Conservation (phyloP, 305 asterid species). For the Fraxinus latifolia region DNA sequence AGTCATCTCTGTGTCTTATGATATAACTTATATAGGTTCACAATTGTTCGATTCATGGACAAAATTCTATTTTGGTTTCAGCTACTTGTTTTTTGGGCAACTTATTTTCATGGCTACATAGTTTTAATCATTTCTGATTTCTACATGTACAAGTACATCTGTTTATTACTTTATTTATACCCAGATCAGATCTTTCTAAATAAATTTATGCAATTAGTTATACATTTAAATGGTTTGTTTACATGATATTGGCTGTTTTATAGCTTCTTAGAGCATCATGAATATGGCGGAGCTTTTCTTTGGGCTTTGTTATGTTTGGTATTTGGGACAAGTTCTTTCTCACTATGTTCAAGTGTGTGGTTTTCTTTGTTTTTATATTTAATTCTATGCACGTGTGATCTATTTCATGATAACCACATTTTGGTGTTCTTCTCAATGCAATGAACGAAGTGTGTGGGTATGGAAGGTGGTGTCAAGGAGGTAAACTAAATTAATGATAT, state of each 20-base stretch:
- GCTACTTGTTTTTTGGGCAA: background rate
- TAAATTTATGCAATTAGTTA: background rate
- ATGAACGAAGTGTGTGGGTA: slow-evolving; percentile 20
- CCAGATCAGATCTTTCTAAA: background rate
- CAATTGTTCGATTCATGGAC: background rate
- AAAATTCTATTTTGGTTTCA: background rate
- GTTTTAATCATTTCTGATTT: background rate
- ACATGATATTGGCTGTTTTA: background rate
- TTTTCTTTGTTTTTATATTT: background rate
- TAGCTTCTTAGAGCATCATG: background rate
- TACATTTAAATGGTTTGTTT: background rate
- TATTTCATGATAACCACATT: background rate
- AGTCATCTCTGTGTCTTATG: background rate
- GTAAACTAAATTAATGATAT: slow-evolving; percentile 24
- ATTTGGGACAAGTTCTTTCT: background rate
- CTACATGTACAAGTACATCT: background rate
- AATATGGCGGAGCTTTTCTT: background rate
- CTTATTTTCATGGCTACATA: background rate
- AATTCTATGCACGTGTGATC: background rate
- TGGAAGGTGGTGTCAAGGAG: slow-evolving; percentile 27
- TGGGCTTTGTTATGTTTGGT: background rate
- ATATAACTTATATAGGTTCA: background rate
- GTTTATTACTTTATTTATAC: background rate
- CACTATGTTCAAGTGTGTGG: background rate
- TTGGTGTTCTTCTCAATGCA: background rate